Conservation (phyloP, 2,329 filamentous ascomycete genomes). For the Zymoseptoria crescenta region DNA sequence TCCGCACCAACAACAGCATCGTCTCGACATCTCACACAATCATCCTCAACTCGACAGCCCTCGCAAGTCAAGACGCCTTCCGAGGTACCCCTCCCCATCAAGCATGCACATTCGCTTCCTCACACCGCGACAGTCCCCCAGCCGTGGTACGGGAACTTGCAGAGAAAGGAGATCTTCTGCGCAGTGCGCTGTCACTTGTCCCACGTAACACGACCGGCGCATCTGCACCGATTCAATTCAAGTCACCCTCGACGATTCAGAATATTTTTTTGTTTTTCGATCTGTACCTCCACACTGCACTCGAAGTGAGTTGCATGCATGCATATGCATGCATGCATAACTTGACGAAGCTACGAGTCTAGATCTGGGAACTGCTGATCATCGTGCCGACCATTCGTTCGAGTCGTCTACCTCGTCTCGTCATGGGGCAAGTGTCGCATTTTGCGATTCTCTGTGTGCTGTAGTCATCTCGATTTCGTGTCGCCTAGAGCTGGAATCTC, state of each 20-base stretch:
- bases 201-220: neutral
- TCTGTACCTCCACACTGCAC: neutral
- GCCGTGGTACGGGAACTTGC: neutral
- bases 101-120: neutral
- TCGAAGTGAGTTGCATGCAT: neutral
- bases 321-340: too few relatives aligned
- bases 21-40: too few relatives aligned
- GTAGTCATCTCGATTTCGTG: neutral
- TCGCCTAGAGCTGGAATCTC: too few relatives aligned
- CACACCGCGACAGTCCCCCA: neutral
- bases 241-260: neutral
- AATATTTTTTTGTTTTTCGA: too few relatives aligned
- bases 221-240: neutral
- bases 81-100: too few relatives aligned
- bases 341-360: too few relatives aligned
- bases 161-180: neutral
- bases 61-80: neutral
- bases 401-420: neutral
- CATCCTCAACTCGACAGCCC: neutral
- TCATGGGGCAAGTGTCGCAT: neutral
- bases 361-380: too few relatives aligned
- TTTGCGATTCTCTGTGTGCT: neutral
- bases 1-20: too few relatives aligned
- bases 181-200: neutral
- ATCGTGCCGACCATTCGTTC: too few relatives aligned